Percentiles rank a stretch among this genome's conserved stretches.
Conservation (phyloP, 768 basidiomycete species). For the Mycena pura region DNA sequence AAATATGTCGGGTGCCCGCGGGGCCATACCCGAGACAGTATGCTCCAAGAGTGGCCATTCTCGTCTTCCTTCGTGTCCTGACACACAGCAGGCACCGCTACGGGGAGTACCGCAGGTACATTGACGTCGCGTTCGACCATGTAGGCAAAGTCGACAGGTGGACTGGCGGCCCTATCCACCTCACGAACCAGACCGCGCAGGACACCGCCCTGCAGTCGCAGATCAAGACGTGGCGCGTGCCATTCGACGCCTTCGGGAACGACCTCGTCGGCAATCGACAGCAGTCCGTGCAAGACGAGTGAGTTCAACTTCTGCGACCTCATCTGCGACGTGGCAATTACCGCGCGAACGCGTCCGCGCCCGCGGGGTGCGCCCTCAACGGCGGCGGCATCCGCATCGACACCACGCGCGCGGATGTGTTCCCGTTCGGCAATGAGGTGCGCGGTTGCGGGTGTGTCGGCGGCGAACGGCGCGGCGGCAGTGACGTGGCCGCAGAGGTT, state of each 20-base stretch:
- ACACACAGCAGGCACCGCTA: slow-evolving; percentile 40
- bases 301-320: slow-evolving; percentile 53
- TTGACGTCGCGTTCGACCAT: slow-evolving; percentile 48
- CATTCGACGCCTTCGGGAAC: slow-evolving; percentile 42
- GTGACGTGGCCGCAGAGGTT: slow-evolving; percentile 52
- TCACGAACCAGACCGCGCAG: slow-evolving; percentile 44
- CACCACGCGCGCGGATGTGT: slow-evolving; percentile 47
- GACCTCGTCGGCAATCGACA: slow-evolving; percentile 48
- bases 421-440: slow-evolving; percentile 54
- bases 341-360: slow-evolving; percentile 33
- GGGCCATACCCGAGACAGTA: slow-evolving; percentile 55
- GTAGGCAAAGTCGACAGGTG: slow-evolving; percentile 47
- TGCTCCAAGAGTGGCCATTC: slow-evolving; percentile 37
- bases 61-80: neutral
- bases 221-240: slow-evolving; percentile 46
- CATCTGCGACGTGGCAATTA: slow-evolving; percentile 50
- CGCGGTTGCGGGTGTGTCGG: slow-evolving; percentile 39
- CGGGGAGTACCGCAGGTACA: slow-evolving; percentile 53
- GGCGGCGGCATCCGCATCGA: slow-evolving; percentile 49
- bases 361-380: slow-evolving; percentile 47
- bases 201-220: slow-evolving; percentile 45
- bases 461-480: slow-evolving; percentile 36
- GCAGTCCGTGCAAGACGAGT: slow-evolving; percentile 46
- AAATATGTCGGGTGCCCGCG: slow-evolving; percentile 42
- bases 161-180: slow-evolving; percentile 49